A percentile compares a stretch with the other conserved stretches of the same genome.
Conservation (phyloP, 345 rosid species). For the Gossypium raimondii region DNA sequence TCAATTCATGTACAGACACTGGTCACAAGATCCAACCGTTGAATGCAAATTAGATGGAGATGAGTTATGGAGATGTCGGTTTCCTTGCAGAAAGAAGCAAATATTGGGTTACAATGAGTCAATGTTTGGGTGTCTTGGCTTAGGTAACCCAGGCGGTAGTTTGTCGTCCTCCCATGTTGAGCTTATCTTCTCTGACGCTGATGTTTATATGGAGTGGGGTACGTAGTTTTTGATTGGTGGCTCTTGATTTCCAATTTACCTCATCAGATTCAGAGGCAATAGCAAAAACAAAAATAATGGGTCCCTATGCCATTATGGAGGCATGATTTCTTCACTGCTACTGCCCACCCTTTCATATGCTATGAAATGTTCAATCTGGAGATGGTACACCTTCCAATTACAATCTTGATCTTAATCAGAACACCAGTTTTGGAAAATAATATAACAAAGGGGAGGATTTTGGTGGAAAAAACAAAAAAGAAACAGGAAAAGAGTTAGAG, state of each 20-base stretch:
- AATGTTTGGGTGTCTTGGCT: neutral
- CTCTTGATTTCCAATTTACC: neutral
- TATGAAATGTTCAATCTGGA: neutral
- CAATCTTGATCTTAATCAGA: no score
- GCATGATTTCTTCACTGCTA: neutral
- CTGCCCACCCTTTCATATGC: neutral
- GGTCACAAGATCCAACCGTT: no score
- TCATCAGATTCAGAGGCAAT: neutral
- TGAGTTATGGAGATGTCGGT: neutral
- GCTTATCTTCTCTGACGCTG: neutral
- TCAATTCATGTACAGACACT: no score
- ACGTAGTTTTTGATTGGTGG: no score
- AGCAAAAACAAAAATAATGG: neutral
- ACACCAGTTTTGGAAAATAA: no score
- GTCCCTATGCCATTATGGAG: neutral
- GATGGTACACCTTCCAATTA: neutral
- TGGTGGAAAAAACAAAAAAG: neutral
- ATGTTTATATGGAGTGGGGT: neutral
- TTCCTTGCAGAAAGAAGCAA: neutral
- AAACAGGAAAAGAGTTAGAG: neutral
- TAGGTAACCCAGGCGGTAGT: neutral
- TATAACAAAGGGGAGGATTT: neutral
- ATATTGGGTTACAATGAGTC: neutral
- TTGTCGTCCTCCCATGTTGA: conserved; percentile 2
- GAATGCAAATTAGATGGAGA: no score